phyloP scores from a whole-genome alignment of 2,329 filamentous ascomycete species.

The Canariomyces notabilis region DNA sequence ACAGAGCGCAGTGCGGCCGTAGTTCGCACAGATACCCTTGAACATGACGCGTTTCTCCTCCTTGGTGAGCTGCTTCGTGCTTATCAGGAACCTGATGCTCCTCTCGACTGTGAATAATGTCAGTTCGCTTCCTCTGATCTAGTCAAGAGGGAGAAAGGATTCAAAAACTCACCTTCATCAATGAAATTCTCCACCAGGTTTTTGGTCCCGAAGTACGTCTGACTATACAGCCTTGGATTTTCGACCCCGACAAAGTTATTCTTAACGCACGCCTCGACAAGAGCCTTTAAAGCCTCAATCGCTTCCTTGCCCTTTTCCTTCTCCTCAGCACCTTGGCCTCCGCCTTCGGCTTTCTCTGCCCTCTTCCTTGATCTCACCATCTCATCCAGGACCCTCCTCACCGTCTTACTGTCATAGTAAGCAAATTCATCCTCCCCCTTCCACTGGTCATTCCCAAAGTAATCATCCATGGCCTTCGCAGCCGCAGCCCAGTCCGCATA shows the following conservation, averaged over 20 bases:
- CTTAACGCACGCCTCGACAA: constrained; percentile 90
- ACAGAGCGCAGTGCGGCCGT: constrained; percentile 86
- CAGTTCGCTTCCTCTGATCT: not conserved
- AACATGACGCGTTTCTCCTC: constrained; percentile 78
- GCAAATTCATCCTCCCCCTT: constrained; percentile 72
- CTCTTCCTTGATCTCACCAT: constrained; percentile 59
- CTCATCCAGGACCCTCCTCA: constrained; percentile 71
- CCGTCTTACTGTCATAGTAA: constrained; percentile 84
- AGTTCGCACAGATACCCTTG: constrained; percentile 85
- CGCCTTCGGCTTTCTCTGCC: constrained; percentile 44
- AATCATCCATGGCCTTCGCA: constrained; percentile 72
- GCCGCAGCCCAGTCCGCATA: constrained; percentile 81
- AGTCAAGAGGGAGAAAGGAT: constrained; percentile 2
- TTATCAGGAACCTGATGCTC: constrained; percentile 61
- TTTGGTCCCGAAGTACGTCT: constrained; percentile 98
- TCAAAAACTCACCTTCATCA: constrained; percentile 60
- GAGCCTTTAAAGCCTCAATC: constrained; percentile 67
- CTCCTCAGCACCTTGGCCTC: constrained; percentile 25
- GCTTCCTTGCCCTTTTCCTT: constrained; percentile 41
- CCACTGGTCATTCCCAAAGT: constrained; percentile 76
- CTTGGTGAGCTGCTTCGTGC: constrained; percentile 59
- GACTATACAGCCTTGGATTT: constrained; percentile 89
- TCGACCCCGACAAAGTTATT: constrained; percentile 96
- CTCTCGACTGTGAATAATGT: constrained; percentile 50
- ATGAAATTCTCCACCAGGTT: constrained; percentile 84